Base-by-base conservation (phyloP, 2,329 filamentous ascomycete species). In the Ophiostoma sp. region DNA sequence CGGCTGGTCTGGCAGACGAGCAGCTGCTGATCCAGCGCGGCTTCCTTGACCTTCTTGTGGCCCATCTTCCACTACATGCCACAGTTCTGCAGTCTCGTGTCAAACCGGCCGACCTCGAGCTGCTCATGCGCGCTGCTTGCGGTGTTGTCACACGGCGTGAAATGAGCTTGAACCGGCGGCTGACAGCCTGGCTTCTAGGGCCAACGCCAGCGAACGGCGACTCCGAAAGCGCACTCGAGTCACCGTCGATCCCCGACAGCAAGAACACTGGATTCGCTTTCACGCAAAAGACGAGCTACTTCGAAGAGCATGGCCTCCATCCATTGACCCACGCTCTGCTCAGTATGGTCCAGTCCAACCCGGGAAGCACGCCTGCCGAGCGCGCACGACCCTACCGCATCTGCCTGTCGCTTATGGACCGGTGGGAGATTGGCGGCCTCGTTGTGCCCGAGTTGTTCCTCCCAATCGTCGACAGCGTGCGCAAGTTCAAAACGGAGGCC, bases 131-230 rank as follows among this genome's bases (percentile, higher is more conserved):
- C 73, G 93, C 95, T 19, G 95, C 95, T 6, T 90, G 91, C n/a
- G 91, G 93, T 1, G 95, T 99, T 25, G 94, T 98, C 0, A 91
- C 91, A 25, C 89, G 96, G 69, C 90, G 95, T 82, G 96, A 99
- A 76, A 99, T 99, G 96, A 97, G 95, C 79, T 84, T 99, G 68
- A 99, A 99, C 80, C 87, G 96, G 77, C 89, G 96, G 50, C 84
- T 99, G n/a, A 98, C 95, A 94, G 90, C 93, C 59, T 99, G 96
- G 96, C 91, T 98, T 75, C 86, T 99, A 1, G 96, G 96, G 0
- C 95, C 95, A 2, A 93, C 88, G 69, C 88, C 87, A 57, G 36
- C 72, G 2, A 59, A 63, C 7, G 59, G 63, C 4, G 77, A 77
- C 15, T 17, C 59, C 1, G 76, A 75, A 17, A 68, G 81, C 17